Evolutionary conservation across 2,329 filamentous ascomycete species (phyloP).

Genomic region (Penicillium sp.): DNA sequence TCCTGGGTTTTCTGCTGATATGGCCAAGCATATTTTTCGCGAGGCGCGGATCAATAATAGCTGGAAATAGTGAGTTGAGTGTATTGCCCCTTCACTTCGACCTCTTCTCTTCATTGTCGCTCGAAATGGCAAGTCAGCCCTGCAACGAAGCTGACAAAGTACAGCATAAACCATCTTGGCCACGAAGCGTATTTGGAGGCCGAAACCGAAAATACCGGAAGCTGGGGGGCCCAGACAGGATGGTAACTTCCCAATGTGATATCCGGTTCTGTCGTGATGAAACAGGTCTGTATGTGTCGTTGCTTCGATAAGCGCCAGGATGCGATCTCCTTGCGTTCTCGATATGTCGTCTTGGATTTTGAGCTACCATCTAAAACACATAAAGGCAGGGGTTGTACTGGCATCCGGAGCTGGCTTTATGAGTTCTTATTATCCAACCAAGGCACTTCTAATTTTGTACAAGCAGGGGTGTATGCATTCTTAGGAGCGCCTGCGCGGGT

Average conservation of each 20-base stretch:
- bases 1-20: slow-evolving; percentile 1
- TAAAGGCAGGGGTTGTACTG: background rate
- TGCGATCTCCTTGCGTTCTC: background rate
- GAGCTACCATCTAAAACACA: background rate
- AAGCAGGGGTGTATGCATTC: background rate
- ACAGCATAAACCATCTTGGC: background rate
- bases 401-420: background rate
- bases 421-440: background rate
- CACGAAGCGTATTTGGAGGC: background rate
- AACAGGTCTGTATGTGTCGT: background rate
- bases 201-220: background rate
- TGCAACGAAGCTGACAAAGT: background rate
- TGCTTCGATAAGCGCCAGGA: slow-evolving; percentile 12
- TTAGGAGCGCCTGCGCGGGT: background rate
- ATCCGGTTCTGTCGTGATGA: background rate
- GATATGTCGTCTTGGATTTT: background rate
- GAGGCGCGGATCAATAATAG: background rate
- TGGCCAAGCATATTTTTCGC: background rate
- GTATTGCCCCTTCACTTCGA: background rate
- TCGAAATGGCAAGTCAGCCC: background rate
- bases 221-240: background rate
- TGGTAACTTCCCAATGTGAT: background rate
- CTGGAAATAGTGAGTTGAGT: background rate
- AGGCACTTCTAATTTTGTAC: slow-evolving; percentile 3
- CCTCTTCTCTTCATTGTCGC: background rate